These are phyloP conservation scores for Athelia psychrophila DNA, from an alignment of 1,284 basidiomycete species.

Conservation along the genomic window DNA sequence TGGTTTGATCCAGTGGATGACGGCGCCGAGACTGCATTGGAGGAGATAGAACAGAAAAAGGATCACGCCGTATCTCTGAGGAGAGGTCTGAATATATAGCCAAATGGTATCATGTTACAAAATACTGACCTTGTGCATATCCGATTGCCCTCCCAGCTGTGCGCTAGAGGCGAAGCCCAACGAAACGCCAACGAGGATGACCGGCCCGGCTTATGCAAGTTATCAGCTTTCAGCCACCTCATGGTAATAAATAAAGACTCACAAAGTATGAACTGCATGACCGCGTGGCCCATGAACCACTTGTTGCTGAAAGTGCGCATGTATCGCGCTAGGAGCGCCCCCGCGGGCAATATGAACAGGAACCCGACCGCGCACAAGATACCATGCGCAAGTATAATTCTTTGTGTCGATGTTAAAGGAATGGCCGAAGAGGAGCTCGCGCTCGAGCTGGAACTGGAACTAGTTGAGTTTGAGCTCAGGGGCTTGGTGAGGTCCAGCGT, in stretches of 20 bases:
- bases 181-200: slow-evolving; percentile 47
- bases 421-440: slow-evolving; percentile 15
- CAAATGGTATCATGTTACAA: too few species aligned
- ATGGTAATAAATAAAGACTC: slow-evolving; percentile 9
- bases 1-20: slow-evolving; percentile 36
- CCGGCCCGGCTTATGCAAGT: slow-evolving; percentile 42
- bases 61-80: slow-evolving; percentile 37
- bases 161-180: slow-evolving; percentile 48
- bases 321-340: slow-evolving; percentile 57
- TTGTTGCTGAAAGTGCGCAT: slow-evolving; percentile 47
- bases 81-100: too few species aligned
- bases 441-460: too few species aligned
- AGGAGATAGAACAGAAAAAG: slow-evolving; percentile 41
- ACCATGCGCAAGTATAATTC: slow-evolving; percentile 52
- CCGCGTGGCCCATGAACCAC: slow-evolving; percentile 59
- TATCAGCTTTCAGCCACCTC: neutral
- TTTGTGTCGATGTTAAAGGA: slow-evolving; percentile 34
- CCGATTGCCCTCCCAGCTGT: slow-evolving; percentile 36
- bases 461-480: slow-evolving; percentile 16
- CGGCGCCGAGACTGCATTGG: slow-evolving; percentile 38
- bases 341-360: slow-evolving; percentile 55
- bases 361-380: slow-evolving; percentile 52
- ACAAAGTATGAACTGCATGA: slow-evolving; percentile 45
- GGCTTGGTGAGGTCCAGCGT: slow-evolving; percentile 40
- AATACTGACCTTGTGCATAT: slow-evolving; percentile 48